Percentiles rank a stretch among this genome's conserved stretches.
Evolutionary conservation across 371 early-diverging fungal genomes (phyloP).

Genomic region (Nematocida major): DNA sequence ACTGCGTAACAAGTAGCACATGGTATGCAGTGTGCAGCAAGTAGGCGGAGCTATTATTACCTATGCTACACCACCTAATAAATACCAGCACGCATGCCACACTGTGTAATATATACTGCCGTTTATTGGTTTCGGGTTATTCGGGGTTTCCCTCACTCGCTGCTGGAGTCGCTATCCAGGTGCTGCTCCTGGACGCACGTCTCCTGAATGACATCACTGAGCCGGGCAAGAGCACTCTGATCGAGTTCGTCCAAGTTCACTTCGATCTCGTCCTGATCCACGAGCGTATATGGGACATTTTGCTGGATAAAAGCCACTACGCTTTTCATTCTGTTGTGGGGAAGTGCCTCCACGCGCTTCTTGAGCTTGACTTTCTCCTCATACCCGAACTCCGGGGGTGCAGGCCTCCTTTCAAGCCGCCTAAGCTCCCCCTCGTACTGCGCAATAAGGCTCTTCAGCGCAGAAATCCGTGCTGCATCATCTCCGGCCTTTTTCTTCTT

Average conservation of each 20-base stretch:
- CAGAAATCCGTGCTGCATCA: conserved; percentile 42
- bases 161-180: conserved; percentile 50
- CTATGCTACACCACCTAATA: no score
- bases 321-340: neutral
- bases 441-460: conserved; percentile 57
- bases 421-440: conserved; percentile 55
- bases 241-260: conserved; percentile 35
- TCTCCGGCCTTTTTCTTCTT: conserved; percentile 37
- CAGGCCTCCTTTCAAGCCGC: conserved; percentile 46
- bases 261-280: conserved; percentile 27
- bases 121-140: no score
- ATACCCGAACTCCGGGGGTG: conserved; percentile 6
- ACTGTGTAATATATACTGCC: no score
- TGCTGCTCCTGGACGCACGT: conserved; percentile 33
- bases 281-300: conserved; percentile 24
- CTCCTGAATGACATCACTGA: conserved; percentile 23
- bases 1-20: no score
- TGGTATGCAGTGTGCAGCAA: no score
- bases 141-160: conserved; percentile 6
- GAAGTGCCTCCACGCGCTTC: conserved; percentile 19
- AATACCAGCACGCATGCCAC: no score
- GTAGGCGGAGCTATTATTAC: no score
- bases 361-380: conserved; percentile 42
- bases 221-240: neutral
- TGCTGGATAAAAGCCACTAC: conserved; percentile 23